Base-by-base conservation (phyloP, 306 rosid genomes). In the Ceratonia siliqua region DNA sequence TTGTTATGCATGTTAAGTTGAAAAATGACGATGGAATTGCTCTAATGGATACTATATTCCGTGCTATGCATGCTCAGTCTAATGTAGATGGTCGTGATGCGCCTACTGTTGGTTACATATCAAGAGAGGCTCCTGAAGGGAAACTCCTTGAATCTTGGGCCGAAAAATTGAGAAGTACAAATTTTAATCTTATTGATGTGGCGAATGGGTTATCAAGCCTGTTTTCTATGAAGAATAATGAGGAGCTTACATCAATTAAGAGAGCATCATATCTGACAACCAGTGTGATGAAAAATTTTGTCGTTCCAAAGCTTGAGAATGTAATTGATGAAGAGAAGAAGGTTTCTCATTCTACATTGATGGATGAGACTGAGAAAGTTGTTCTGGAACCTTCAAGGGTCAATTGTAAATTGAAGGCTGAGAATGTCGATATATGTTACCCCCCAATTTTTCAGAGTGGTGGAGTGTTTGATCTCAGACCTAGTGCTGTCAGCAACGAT, bases 371-470 rank as follows among this genome's bases (percentile, higher is more conserved):
- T 4, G 98, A 94, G 91, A 94, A 91, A 76, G 89, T 90, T 27
- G 87, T 94, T 30, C 35, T 88, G 79, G 92, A 94, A 64, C 98
- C 97, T 21, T 77, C 92, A 33, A 91, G 86, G 84, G 91, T 85
- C 73, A 85, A 86, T 21, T 87, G 88, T 54, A 94, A 89, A 78
- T 79, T 94, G 45, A 90, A 88, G 86, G 82, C 96, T 24, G 93
- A 84, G 21, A 94, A 91, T 87, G 96, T 94, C 65, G 98, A 94
- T 81, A 94, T 94, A 18, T 89, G 96, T 77, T 94, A 91, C 72
- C 98, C 98, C 22, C 97, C 98, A 53, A 91, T 94, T 58, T 91
- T 91, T 76, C 97, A 94, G 81, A 94, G 98, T 55, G 98, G 98
- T 14, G 98, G 94, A 14, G 87, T 81, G 70, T 94, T 87, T 85